Evolutionary conservation across 352 stramenopile genomes (phyloP), one percentile per base, ranked within the genome.

Genomic region (Pythium rishiriense): DNA sequence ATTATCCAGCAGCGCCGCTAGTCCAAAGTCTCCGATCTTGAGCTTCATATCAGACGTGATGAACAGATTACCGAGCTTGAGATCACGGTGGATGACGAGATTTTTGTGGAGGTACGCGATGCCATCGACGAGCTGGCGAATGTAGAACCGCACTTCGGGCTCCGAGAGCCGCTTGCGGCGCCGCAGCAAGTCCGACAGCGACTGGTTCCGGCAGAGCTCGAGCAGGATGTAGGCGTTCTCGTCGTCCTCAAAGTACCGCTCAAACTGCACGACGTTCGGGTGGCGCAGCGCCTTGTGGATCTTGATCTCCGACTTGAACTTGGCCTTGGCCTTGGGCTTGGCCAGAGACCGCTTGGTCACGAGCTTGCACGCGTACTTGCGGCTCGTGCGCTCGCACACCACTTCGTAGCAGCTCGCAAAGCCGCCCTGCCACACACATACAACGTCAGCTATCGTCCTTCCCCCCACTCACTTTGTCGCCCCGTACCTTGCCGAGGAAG

Each of bases 61-160:
- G 56, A 99, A 99, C 1, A 99, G 71, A 62, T 99, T 99, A 0
- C 97, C 97, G 28, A 99, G 82, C 72, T 99, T 99, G 21, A 99
- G 73, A 69, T 99, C 97, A 10, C 97, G 94, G 72, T 99, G 97
- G 69, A 99, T 99, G 41, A 98, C 93, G 66, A 97, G 83, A 42
- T 90, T 83, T 22, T 87, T 75, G 70, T 99, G 97, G 55, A 99
- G 78, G 68, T 99, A 99, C 35, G 81, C 73, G n/a, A 99, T 72
- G 1, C 94, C 96, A 42, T 98, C 83, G 14, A 99, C 69, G 8
- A 96, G 72, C 47, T 96, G 87, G 12, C 83, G 78, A 47, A 95
- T 94, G 72, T 98, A 99, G 66, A 96, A 98, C 25, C 89, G 84
- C 6, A 97, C 93, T 78, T 99, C 97, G 33, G 85, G 83, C 78